Percentiles rank a stretch among this genome's conserved stretches.
Evolutionary conservation across 495 filamentous ascomycete species (phyloP).

Genomic region (Diplogelasinospora grovesii): DNA sequence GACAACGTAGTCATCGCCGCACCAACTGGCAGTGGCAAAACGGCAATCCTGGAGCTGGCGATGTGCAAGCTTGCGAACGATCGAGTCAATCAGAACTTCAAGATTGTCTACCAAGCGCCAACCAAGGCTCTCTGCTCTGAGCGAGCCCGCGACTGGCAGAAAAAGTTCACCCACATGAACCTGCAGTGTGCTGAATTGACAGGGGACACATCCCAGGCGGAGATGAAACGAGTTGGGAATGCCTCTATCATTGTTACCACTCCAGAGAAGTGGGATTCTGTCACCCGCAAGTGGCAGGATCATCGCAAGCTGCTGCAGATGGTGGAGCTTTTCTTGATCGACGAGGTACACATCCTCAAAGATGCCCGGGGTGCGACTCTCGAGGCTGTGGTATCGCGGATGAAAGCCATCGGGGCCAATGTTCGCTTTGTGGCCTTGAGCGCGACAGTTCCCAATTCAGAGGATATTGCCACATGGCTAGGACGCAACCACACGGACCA

Average conservation of each 20-base stretch:
- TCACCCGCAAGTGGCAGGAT: conserved; percentile 94
- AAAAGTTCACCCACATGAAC: conserved; percentile 70
- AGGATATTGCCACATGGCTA: conserved; percentile 89
- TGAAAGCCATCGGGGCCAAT: conserved; percentile 84
- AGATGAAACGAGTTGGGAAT: conserved; percentile 66
- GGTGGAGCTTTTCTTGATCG: conserved; percentile 87
- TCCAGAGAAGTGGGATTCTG: conserved; percentile 97
- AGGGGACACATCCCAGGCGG: conserved; percentile 75
- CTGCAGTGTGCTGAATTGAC: conserved; percentile 81
- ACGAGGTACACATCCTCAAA: conserved; percentile 94
- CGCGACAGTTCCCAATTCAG: conserved; percentile 88
- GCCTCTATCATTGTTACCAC: conserved; percentile 94
- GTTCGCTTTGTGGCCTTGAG: conserved; percentile 89
- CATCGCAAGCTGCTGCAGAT: conserved; percentile 76
- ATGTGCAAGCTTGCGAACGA: conserved; percentile 71
- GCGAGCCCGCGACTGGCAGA: conserved; percentile 72
- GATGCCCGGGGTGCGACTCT: conserved; percentile 83
- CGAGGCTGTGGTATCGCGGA: conserved; percentile 93
- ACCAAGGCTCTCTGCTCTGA: conserved; percentile 92
- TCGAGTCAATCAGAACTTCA: conserved; percentile 63
- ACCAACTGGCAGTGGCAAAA: conserved; percentile 93
- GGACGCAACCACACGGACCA: conserved; percentile 64
- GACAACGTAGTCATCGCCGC: conserved; percentile 86
- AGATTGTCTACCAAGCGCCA: conserved; percentile 92
- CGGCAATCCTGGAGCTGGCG: conserved; percentile 81